Evolutionary conservation across 805 yeast genomes (phyloP).

Genomic region (Metschnikowia arizonensis): DNA sequence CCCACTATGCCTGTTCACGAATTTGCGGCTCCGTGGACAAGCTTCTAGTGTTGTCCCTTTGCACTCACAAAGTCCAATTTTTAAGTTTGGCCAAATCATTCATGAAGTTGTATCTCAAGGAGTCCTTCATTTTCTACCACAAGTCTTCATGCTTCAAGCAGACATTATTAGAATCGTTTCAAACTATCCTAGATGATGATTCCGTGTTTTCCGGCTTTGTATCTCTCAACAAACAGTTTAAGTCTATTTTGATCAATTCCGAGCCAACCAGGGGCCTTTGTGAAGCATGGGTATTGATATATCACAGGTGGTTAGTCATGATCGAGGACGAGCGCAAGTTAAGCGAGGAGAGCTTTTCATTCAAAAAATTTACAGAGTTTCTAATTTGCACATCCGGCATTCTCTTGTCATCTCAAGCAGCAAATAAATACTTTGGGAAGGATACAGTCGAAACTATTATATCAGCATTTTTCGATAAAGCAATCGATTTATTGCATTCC

Average conservation of each 20-base stretch:
- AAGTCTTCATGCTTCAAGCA: constrained; percentile 13
- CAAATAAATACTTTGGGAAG: constrained; percentile 19
- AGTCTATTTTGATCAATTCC: constrained; percentile 32
- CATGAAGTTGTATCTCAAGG: constrained; percentile 30
- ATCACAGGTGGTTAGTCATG: constrained; percentile 44
- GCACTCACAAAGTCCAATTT: constrained; percentile 48
- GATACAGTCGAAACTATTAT: constrained; percentile 30
- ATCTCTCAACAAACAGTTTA: constrained; percentile 66
- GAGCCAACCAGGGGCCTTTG: constrained; percentile 38
- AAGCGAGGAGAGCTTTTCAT: constrained; percentile 43
- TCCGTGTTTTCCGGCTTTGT: constrained; percentile 63
- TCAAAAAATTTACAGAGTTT: constrained; percentile 68
- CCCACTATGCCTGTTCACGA: constrained; percentile 18
- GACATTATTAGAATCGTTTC: constrained; percentile 27
- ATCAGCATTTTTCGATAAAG: constrained; percentile 46
- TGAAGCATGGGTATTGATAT: constrained; percentile 44
- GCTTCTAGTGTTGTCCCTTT: constrained; percentile 47
- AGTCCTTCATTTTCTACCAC: constrained; percentile 10
- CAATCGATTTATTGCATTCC: constrained; percentile 46
- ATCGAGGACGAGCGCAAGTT: constrained; percentile 23
- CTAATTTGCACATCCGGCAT: constrained; percentile 69
- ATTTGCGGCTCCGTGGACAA: constrained; percentile 45
- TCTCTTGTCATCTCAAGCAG: constrained; percentile 37
- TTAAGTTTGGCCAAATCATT: constrained; percentile 44
- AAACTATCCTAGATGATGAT: constrained; percentile 39